These are phyloP conservation scores for Cryptococcus sp. DNA, from an alignment of 1,284 basidiomycete species.

Conservation along the genomic window DNA sequence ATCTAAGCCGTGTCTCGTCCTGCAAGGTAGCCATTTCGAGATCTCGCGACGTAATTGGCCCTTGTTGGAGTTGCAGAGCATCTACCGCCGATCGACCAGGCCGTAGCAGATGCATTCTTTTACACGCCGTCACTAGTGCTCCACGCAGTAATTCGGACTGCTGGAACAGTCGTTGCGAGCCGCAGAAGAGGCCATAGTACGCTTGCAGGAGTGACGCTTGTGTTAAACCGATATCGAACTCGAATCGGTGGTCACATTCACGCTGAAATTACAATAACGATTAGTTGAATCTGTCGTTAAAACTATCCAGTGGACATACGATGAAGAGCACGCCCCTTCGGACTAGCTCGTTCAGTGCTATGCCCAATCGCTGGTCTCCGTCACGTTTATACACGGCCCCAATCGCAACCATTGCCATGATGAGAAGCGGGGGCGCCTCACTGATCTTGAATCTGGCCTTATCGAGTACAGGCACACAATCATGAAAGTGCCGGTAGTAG, in stretches of 20 bases:
- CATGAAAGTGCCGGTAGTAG: slow-evolving; percentile 24
- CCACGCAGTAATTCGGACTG: slow-evolving; percentile 23
- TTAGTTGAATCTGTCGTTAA: too few relatives aligned
- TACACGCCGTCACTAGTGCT: slow-evolving; percentile 14
- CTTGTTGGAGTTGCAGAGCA: slow-evolving; percentile 3
- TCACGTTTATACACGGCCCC: slow-evolving; percentile 28
- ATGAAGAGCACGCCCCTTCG: slow-evolving; percentile 25
- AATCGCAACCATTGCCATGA: slow-evolving; percentile 25
- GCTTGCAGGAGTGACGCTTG: slow-evolving; percentile 24
- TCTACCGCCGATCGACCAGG: slow-evolving; percentile 13
- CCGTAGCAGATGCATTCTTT: slow-evolving; percentile 28
- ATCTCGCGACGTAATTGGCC: slow-evolving; percentile 5
- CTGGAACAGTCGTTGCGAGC: slow-evolving; percentile 23
- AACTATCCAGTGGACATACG: slow-evolving; percentile 7
- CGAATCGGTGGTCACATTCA: slow-evolving; percentile 26
- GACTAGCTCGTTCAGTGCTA: slow-evolving; percentile 24
- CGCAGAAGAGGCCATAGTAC: slow-evolving; percentile 25
- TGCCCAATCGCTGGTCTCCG: slow-evolving; percentile 14
- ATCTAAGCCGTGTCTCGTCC: slow-evolving; percentile 18
- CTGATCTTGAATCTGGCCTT: slow-evolving; percentile 12
- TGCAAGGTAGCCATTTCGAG: slow-evolving; percentile 16
- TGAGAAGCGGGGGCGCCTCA: slow-evolving; percentile 19
- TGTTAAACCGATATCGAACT: slow-evolving; percentile 22
- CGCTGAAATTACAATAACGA: slow-evolving; percentile 9
- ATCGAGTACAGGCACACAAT: slow-evolving; percentile 25